Conservation (phyloP, 2,329 filamentous ascomycete species). For the Pestalotiopsis sp. region DNA sequence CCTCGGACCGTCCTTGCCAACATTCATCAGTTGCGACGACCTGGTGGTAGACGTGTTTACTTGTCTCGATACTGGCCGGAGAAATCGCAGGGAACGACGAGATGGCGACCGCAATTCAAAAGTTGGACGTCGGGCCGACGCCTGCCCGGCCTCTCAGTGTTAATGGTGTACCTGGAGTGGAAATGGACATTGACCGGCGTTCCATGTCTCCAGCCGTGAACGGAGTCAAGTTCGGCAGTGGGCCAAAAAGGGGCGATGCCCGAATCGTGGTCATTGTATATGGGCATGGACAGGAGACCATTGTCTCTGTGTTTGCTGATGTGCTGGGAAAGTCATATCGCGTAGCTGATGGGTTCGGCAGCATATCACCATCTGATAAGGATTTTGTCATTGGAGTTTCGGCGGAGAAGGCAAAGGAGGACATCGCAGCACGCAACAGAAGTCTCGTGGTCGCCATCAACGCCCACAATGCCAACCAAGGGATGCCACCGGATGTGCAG, state of each 20-base stretch:
- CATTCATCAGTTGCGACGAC: neutral
- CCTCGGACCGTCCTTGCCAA: neutral
- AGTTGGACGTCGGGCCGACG: conserved; percentile 51
- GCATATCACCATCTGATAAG: conserved; percentile 56
- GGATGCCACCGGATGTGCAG: conserved; percentile 67
- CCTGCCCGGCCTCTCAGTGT: conserved; percentile 45
- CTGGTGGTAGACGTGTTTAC: no score
- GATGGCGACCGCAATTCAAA: conserved; percentile 46
- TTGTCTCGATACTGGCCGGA: neutral
- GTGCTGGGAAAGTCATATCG: conserved; percentile 75
- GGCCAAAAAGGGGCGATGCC: conserved; percentile 54
- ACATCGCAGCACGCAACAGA: conserved; percentile 61
- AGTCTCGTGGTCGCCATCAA: conserved; percentile 70
- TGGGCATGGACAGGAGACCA: conserved; percentile 70
- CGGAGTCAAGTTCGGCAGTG: conserved; percentile 46
- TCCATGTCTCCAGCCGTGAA: conserved; percentile 25
- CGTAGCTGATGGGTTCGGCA: conserved; percentile 57
- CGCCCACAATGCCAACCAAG: conserved; percentile 73
- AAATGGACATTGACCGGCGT: conserved; percentile 28
- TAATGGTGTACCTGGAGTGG: conserved; percentile 28
- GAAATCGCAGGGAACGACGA: conserved; percentile 9
- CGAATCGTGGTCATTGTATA: conserved; percentile 70
- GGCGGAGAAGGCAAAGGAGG: conserved; percentile 56
- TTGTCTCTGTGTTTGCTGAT: conserved; percentile 76
- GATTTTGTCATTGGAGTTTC: conserved; percentile 71